Base-by-base conservation (phyloP, 345 rosid species). In the Arabidopsis suecica region DNA sequence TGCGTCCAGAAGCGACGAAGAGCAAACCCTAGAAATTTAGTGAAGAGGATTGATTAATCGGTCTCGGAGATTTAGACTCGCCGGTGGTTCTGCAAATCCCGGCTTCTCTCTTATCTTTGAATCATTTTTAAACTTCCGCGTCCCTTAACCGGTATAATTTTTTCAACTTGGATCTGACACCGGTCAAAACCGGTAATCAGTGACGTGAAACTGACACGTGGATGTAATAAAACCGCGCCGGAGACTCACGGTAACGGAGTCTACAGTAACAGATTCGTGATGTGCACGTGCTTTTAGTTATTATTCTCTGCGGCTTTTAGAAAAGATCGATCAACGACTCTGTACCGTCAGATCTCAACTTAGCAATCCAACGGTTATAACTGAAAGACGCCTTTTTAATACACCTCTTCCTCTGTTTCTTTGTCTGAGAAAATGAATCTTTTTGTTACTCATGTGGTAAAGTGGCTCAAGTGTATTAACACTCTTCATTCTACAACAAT, bases 81-180 rank as follows among this genome's bases (percentile, higher is more conserved):
- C 73, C 80, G 75, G 71, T 63, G 72, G 68, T 80, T 60, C 76
- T 73, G 80, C 83, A 59, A 76, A 74, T 75, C 67, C 74, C 51
- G 78, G 64, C 76, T 23, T 23, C 63, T 77, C 82, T 65, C n/a
- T 76, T 61, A 51, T 69, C 70, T 69, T 61, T 69, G 42, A 53
- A 76, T 63, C 65, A 55, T 41, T 68, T 68, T 69, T n/a, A 30
- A 76, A 61, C 55, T 9, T 77, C 34, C 76, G 71, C 80, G 70
- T 63, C 70, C 13, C 57, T 20, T 5, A 70, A 77, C 76, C 76
- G 65, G 58, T 65, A 6, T 36, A 13, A 38, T 30, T 66, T 68
- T 30, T 59, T 63, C 66, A 51, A 71, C 57, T 68, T 60, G 73
- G 82, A 81, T 79, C 80, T 71, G 69, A 55, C 28, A 82, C 82